phyloP scores from a whole-genome alignment of 1,284 basidiomycete genomes.

The Ceratobasidium sp. region DNA sequence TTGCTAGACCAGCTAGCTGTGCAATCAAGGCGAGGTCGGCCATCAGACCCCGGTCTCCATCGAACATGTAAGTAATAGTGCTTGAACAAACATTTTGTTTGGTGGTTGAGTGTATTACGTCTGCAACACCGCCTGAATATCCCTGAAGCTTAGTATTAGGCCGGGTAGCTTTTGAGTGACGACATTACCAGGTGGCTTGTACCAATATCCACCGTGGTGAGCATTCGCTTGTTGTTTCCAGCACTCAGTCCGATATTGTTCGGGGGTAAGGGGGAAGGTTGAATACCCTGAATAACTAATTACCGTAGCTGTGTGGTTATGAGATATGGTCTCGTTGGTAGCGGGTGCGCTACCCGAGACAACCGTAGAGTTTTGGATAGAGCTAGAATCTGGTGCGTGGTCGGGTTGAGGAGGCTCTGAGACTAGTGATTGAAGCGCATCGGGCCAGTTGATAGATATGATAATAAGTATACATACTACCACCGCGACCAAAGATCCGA shows the following conservation, averaged over 20 bases:
- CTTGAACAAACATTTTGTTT: slow-evolving; percentile 64
- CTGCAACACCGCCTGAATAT: slow-evolving; percentile 56
- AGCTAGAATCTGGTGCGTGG: slow-evolving; percentile 7
- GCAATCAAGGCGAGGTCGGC: slow-evolving; percentile 75
- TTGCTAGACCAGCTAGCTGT: slow-evolving; percentile 73
- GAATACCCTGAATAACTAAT: slow-evolving; percentile 74
- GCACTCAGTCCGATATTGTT: slow-evolving; percentile 70
- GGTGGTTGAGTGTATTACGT: slow-evolving; percentile 63
- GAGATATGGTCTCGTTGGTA: slow-evolving; percentile 17
- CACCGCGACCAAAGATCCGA: slow-evolving; percentile 64
- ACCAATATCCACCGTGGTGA: slow-evolving; percentile 68
- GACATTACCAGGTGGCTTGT: slow-evolving; percentile 32
- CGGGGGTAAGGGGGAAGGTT: slow-evolving; percentile 68
- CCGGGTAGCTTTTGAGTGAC: slow-evolving; percentile 49
- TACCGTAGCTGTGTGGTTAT: slow-evolving; percentile 53
- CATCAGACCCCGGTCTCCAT: slow-evolving; percentile 71
- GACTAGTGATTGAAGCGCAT: slow-evolving; percentile 63
- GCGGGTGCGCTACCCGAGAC: slow-evolving; percentile 37
- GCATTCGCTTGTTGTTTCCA: slow-evolving; percentile 63
- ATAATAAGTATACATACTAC: slow-evolving; percentile 67
- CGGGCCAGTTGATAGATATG: slow-evolving; percentile 66
- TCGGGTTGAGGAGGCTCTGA: slow-evolving; percentile 48
- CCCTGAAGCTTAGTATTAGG: not conserved
- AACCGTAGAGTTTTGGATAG: not conserved
- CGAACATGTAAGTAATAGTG: slow-evolving; percentile 77